Evolutionary conservation across 202 grass and related monocot species (phyloP).

Genomic region (Miscanthus sacchariflorus): DNA sequence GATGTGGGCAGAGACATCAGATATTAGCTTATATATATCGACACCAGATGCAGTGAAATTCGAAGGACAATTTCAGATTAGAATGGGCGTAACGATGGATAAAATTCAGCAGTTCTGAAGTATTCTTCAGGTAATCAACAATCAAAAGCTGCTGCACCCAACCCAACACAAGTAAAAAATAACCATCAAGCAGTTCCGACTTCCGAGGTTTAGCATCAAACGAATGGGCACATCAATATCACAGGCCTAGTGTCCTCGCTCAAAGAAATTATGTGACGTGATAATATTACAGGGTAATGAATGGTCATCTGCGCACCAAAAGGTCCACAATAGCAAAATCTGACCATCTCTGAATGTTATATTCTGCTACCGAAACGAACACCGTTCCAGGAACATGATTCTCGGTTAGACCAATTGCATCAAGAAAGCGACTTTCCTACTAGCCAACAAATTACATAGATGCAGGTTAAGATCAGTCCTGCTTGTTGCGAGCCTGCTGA

Average conservation of each 20-base stretch:
- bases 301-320: background rate
- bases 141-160: background rate
- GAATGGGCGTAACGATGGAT: background rate
- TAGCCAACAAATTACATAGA: constrained; percentile 1
- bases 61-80: background rate
- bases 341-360: background rate
- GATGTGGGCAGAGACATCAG: background rate
- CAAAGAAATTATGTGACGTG: background rate
- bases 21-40: background rate
- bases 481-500: constrained; percentile 60
- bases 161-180: background rate
- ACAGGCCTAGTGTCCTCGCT: background rate
- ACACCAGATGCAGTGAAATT: background rate
- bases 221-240: background rate
- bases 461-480: constrained; percentile 58
- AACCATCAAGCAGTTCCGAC: background rate
- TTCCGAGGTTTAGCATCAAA: background rate
- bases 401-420: constrained; percentile 38
- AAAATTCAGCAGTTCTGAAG: background rate
- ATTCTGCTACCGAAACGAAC: background rate
- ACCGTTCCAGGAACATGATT: background rate
- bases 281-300: constrained; percentile 16
- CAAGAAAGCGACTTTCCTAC: constrained; percentile 15
- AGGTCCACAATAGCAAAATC: constrained; percentile 33
- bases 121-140: background rate